Evolutionary conservation across 495 filamentous ascomycete genomes (phyloP).

Genomic region (Niebla homalea): DNA sequence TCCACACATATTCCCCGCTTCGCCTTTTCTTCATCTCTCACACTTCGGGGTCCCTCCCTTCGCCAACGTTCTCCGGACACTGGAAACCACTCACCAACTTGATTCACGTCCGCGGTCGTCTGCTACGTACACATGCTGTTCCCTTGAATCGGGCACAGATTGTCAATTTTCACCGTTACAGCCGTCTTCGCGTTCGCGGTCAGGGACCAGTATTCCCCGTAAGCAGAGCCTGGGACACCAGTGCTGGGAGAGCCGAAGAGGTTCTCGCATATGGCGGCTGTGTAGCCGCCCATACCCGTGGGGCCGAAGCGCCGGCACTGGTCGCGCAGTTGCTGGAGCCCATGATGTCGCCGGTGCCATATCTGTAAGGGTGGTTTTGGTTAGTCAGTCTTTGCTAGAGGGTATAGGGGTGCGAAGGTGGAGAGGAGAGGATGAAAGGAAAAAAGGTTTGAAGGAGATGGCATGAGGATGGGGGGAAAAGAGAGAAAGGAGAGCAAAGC

Average conservation of each 20-base stretch:
- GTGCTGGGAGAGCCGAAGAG: not conserved
- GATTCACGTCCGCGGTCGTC: not conserved
- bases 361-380: constrained; percentile 5
- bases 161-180: not conserved
- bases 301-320: not conserved
- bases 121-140: not conserved
- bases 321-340: not conserved
- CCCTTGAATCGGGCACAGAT: not conserved
- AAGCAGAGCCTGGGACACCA: constrained; percentile 1
- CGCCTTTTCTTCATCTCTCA: too few species aligned
- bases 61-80: too few species aligned
- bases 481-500: too few species aligned
- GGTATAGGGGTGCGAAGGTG: too few species aligned
- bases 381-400: too few species aligned
- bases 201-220: constrained; percentile 1
- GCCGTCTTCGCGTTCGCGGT: not conserved
- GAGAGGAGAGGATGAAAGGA: too few species aligned
- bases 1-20: too few species aligned
- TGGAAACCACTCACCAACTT: not conserved
- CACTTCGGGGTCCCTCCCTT: too few species aligned
- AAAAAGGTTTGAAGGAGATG: too few species aligned
- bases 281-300: not conserved
- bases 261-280: constrained; percentile 2
- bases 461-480: too few species aligned
- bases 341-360: constrained; percentile 2